Evolutionary conservation across 1,284 basidiomycete genomes (phyloP).

Genomic region (Ustanciosporium gigantosporum): DNA sequence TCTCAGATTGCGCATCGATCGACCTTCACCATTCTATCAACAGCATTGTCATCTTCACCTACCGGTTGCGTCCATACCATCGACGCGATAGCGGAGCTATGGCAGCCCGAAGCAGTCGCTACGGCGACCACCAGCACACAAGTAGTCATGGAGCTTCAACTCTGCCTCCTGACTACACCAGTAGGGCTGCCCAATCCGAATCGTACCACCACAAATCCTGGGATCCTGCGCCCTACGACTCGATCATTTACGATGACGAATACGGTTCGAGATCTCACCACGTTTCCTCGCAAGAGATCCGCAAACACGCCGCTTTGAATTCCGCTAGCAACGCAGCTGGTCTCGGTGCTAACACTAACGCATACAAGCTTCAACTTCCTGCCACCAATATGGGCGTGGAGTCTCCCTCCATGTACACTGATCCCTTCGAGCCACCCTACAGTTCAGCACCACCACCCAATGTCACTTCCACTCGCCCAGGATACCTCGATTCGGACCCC

Average conservation of each 20-base stretch:
- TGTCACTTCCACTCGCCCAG: constrained; percentile 1
- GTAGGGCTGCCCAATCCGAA: constrained; percentile 20
- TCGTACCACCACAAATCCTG: constrained; percentile 29
- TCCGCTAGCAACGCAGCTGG: constrained; percentile 18
- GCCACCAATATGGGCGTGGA: constrained; percentile 14
- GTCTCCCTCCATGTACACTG: constrained; percentile 48
- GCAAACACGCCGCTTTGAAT: not conserved
- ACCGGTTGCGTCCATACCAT: no score
- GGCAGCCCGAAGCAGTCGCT: no score
- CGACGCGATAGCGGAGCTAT: no score
- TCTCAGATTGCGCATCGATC: no score
- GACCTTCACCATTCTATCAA: no score
- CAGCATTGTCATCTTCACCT: no score
- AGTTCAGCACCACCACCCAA: constrained; percentile 12
- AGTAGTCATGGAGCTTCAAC: not conserved
- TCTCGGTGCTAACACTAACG: constrained; percentile 25
- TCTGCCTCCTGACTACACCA: constrained; percentile 20
- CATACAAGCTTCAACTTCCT: constrained; percentile 18
- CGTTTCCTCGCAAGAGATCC: not conserved
- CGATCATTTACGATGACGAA: constrained; percentile 12
- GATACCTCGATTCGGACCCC: constrained; percentile 26
- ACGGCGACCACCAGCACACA: not conserved
- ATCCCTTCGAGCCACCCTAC: constrained; percentile 41
- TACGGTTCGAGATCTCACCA: no score
- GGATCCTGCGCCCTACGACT: constrained; percentile 27